Evolutionary conservation across 2,329 filamentous ascomycete species (phyloP), one percentile per base, ranked within the genome.

Genomic region (Pleoardoris graminearum): DNA sequence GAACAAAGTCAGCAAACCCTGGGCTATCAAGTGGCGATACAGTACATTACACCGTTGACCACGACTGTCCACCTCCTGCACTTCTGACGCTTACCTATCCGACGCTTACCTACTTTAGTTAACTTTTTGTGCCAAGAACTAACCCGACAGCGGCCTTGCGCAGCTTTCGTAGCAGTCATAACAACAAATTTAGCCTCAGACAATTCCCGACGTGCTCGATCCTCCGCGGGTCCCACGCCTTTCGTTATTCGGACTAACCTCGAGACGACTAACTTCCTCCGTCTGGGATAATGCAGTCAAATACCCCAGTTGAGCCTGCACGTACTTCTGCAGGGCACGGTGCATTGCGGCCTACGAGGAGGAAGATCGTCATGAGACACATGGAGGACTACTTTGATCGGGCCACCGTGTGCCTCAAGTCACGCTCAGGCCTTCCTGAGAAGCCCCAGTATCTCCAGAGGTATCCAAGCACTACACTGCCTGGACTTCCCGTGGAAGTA

Each of bases 271-370:
- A 32, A 43, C n/a, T 17, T 19, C 27, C 29, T n/a, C 7, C 10
- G 17, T 38, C 3, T 16, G 37, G 7, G 25, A 19, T 10, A 23
- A 38, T 23, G 36, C 21, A 39, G 37, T 12, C 22, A 25, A 25
- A 11, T 12, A 25, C n/a, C 16, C 21, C 16, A 37, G 7, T 37
- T 17, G 16, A 8, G 1, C 11, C 16, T 21, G 8, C 17, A 2
- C 35, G 6, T 21, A 6, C 14, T 22, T 19, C 17, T 7, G 7
- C 16, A 19, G 17, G 17, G 4, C 22, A 17, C 14, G 25, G 39
- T 56, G 58, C 44, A 27, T 47, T 23, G 58, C 30, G 54, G 55
- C 58, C 55, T 54, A 35, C 39, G 48, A 12, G 32, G 11, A 25
- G 16, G 7, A 25, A 17, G 6, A 10, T 42, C 7, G n/a, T 37